Conservation (phyloP, 179 eudicot species). For the Heliamphora pulchella region DNA sequence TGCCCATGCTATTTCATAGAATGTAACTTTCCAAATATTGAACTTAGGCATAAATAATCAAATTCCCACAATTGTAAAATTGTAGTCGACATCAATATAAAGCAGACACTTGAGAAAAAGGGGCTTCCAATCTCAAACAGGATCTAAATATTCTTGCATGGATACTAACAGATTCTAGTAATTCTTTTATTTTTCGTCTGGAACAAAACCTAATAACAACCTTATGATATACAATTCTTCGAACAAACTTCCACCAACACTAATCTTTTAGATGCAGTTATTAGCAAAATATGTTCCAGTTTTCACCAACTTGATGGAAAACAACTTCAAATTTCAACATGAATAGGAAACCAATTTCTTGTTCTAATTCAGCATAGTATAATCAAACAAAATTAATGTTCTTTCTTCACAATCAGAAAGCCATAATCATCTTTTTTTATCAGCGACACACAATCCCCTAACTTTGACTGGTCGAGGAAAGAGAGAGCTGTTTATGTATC, state of each 20-base stretch:
- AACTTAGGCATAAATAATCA: neutral
- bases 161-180: neutral
- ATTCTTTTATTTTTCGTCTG: neutral
- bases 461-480: neutral
- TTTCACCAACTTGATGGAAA: neutral
- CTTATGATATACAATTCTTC: neutral
- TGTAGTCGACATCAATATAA: neutral
- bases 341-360: neutral
- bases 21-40: neutral
- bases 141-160: neutral
- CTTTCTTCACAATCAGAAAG: neutral
- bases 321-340: neutral
- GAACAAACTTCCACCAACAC: too few relatives aligned
- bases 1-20: neutral
- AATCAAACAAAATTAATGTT: slow-evolving; percentile 8
- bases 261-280: neutral
- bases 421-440: too few relatives aligned
- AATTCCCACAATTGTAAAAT: neutral
- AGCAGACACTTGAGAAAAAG: neutral
- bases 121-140: neutral
- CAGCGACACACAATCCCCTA: neutral
- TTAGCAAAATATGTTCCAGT: neutral
- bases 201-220: neutral
- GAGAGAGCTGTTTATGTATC: neutral
- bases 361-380: neutral